Evolutionary conservation across 2,329 filamentous ascomycete species (phyloP).

Genomic region (Daldinia sp.): DNA sequence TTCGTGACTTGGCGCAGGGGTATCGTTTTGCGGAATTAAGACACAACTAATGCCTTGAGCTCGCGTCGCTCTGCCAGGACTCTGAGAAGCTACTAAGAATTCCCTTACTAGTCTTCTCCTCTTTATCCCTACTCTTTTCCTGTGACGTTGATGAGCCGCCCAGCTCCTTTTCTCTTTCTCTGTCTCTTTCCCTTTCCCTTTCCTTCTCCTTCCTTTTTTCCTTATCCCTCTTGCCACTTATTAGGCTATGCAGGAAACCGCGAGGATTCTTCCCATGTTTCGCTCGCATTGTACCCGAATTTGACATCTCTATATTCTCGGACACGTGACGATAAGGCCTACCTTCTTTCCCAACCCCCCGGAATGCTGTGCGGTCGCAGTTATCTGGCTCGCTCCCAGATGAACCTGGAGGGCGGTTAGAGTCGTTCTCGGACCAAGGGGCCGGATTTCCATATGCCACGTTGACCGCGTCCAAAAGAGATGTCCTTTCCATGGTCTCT

Average conservation of each 20-base stretch:
- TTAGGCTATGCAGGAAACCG: slow-evolving; percentile 58
- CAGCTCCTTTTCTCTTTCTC: slow-evolving; percentile 40
- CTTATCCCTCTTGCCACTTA: slow-evolving; percentile 53
- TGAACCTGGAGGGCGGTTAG: slow-evolving; percentile 59
- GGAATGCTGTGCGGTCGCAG: slow-evolving; percentile 41
- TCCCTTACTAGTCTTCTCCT: slow-evolving; percentile 46
- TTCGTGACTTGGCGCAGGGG: slow-evolving; percentile 19
- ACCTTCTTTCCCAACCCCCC: slow-evolving; percentile 44
- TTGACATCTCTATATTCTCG: slow-evolving; percentile 50
- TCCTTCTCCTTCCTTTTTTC: slow-evolving; percentile 40
- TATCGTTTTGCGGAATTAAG: slow-evolving; percentile 35
- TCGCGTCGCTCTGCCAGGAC: slow-evolving; percentile 49
- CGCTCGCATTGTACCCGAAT: slow-evolving; percentile 53
- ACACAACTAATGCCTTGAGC: slow-evolving; percentile 52
- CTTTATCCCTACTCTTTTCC: slow-evolving; percentile 51
- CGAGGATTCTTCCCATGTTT: slow-evolving; percentile 55
- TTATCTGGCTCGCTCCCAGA: slow-evolving; percentile 63
- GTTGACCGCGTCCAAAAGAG: slow-evolving; percentile 54
- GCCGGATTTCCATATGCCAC: slow-evolving; percentile 54
- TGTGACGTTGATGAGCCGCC: slow-evolving; percentile 41
- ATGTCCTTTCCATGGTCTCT: slow-evolving; percentile 63
- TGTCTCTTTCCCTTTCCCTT: slow-evolving; percentile 31
- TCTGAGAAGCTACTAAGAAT: slow-evolving; percentile 50
- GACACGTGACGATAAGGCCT: slow-evolving; percentile 49
- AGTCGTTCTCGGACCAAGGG: slow-evolving; percentile 54